Evolutionary conservation across 441 rosid species (phyloP), one percentile per base, ranked within the genome.

Genomic region (Euphorbia schlechtendalii): DNA sequence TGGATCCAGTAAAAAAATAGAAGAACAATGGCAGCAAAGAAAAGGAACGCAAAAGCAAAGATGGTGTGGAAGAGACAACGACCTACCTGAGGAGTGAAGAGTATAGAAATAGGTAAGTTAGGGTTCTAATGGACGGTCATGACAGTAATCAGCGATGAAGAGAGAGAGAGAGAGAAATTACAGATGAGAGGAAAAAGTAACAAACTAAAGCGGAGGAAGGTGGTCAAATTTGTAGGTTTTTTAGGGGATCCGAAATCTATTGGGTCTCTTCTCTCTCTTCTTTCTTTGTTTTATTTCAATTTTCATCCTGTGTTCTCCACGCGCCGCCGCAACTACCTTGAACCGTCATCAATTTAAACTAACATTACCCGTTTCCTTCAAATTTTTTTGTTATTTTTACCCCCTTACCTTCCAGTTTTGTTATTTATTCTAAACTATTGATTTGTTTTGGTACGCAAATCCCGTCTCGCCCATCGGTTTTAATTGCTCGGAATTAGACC

Each of bases 151-250:
- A 21, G 70, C 38, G 70, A 65, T 25, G 67, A 22, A 20, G 54
- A 49, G 30, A 51, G n/a, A 0, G 21, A 0, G 21, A 38, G 7
- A 60, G 18, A 24, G 5, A 57, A 17, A 2, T 17, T n/a, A 56
- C 20, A 56, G 36, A 56, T 28, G n/a, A 0, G 34, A 27, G 15
- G 43, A 32, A 38, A 8, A 12, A 63, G 68, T 71, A 75, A 79
- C 78, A 74, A 76, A 75, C 69, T 45, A 69, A 67, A 28, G 25
- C 64, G 65, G 52, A 68, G 20, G 18, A 34, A 20, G 8, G 70
- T 60, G 56, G 90, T 85, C 83, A 83, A 84, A 73, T 74, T 9
- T 20, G 67, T 49, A 74, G 83, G 76, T 74, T 78, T 81, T 84
- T 76, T 56, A 76, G 86, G 88, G 69, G 88, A 77, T 74, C 77